Evolutionary conservation across 805 yeast species (phyloP).

Genomic region (Grigorovia yakushimaensis): DNA sequence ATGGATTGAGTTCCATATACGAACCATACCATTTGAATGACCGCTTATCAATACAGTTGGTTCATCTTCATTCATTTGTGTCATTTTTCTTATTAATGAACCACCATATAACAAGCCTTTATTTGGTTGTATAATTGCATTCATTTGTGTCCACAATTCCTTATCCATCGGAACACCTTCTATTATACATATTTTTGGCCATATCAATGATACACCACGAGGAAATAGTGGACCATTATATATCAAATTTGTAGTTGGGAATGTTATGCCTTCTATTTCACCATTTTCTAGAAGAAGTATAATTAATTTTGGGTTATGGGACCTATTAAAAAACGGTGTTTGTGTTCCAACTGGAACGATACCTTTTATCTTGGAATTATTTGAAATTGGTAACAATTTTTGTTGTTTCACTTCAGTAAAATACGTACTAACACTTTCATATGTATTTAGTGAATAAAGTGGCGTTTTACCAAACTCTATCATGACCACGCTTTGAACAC

Average conservation of each 20-base stretch:
- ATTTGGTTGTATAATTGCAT: constrained; percentile 29
- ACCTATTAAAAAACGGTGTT: constrained; percentile 71
- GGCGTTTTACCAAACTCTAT: constrained; percentile 77
- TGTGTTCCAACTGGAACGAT: constrained; percentile 46
- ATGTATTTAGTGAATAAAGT: constrained; percentile 68
- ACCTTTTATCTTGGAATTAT: constrained; percentile 35
- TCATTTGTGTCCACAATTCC: constrained; percentile 68
- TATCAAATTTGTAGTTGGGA: constrained; percentile 44
- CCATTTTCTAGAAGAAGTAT: constrained; percentile 54
- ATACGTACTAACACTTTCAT: constrained; percentile 69
- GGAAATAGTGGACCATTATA: constrained; percentile 57
- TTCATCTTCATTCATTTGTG: constrained; percentile 37
- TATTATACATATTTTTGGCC: constrained; percentile 57
- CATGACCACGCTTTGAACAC: constrained; percentile 35
- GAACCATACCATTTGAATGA: constrained; percentile 72
- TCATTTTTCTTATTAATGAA: constrained; percentile 28
- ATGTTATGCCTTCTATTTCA: constrained; percentile 50
- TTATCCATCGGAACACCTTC: constrained; percentile 47
- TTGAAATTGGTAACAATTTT: constrained; percentile 45
- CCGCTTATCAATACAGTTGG: constrained; percentile 69
- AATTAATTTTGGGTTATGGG: constrained; percentile 63
- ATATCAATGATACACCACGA: constrained; percentile 66
- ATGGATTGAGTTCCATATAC: constrained; percentile 76
- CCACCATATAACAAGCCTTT: constrained; percentile 68
- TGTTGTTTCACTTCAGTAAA: constrained; percentile 54